phyloP scores from a whole-genome alignment of 1,139 yeast genomes.

The Kluyveromyces marxianus region DNA sequence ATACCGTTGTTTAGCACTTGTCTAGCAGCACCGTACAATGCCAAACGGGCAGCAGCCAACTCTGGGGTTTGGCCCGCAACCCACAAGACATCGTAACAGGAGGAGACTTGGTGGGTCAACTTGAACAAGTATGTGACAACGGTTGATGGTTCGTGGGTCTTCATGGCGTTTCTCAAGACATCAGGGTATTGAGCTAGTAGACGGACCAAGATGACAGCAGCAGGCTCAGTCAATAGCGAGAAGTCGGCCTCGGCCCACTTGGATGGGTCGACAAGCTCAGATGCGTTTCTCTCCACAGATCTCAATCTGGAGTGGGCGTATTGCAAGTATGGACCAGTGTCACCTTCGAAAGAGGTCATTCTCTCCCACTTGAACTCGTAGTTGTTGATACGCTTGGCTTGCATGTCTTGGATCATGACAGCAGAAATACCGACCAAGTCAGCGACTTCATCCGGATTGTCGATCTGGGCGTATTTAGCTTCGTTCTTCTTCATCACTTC shows the following conservation, averaged over 20 bases:
- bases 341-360: slow-evolving; percentile 98
- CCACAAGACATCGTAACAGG: slow-evolving; percentile 93
- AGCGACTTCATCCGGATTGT: slow-evolving; percentile 91
- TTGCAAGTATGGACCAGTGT: slow-evolving; percentile 97
- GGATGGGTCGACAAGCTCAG: slow-evolving; percentile 33
- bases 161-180: slow-evolving; percentile 71
- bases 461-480: slow-evolving; percentile 86
- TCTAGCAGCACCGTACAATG: slow-evolving; percentile 84
- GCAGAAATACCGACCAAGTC: slow-evolving; percentile 96
- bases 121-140: slow-evolving; percentile 89
- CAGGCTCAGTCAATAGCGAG: slow-evolving; percentile 66
- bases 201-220: slow-evolving; percentile 68
- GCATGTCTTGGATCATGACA: slow-evolving; percentile 99
- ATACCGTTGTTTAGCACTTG: slow-evolving; percentile 89
- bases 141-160: slow-evolving; percentile 89
- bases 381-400: slow-evolving; percentile 92
- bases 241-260: slow-evolving; percentile 54
- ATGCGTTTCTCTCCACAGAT: slow-evolving; percentile 85
- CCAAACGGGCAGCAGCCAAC: slow-evolving; percentile 85
- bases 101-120: slow-evolving; percentile 88
- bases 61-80: slow-evolving; percentile 93
- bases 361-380: slow-evolving; percentile 97
- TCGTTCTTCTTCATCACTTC: slow-evolving; percentile 94
- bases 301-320: slow-evolving; percentile 97
- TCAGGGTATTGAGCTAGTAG: slow-evolving; percentile 89